These are phyloP conservation scores for Aspergillus chevalieri DNA, from an alignment of 2,329 filamentous ascomycete genomes.

Conservation along the genomic window DNA sequence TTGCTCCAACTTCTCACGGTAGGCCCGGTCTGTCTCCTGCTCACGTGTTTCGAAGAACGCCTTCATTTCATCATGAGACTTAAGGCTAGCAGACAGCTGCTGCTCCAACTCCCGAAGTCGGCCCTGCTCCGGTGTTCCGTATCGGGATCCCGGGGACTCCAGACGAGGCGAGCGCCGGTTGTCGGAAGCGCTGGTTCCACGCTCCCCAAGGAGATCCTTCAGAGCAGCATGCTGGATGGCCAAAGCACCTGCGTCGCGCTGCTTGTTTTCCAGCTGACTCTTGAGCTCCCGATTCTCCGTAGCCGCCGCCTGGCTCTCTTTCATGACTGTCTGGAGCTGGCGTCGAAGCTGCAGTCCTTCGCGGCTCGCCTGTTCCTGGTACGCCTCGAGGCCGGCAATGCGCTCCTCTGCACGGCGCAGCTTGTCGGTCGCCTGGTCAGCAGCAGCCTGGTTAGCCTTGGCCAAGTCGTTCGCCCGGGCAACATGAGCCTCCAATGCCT, in stretches of 20 bases:
- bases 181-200: slow-evolving; percentile 73
- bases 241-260: slow-evolving; percentile 90
- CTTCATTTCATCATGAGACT: slow-evolving; percentile 81
- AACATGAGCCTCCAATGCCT: slow-evolving; percentile 72
- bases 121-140: slow-evolving; percentile 69
- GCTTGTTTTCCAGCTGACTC: slow-evolving; percentile 74
- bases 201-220: slow-evolving; percentile 85
- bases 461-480: slow-evolving; percentile 71
- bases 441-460: slow-evolving; percentile 82
- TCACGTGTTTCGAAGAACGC: slow-evolving; percentile 69
- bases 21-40: slow-evolving; percentile 80
- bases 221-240: slow-evolving; percentile 87
- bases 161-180: slow-evolving; percentile 63
- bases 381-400: slow-evolving; percentile 91
- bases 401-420: slow-evolving; percentile 89
- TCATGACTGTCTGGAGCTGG: slow-evolving; percentile 77
- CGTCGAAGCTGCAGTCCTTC: slow-evolving; percentile 85
- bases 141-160: slow-evolving; percentile 66
- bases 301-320: slow-evolving; percentile 76
- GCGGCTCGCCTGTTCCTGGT: slow-evolving; percentile 93
- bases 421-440: slow-evolving; percentile 79
- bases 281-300: slow-evolving; percentile 75
- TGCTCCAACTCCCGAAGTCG: slow-evolving; percentile 81
- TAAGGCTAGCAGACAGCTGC: slow-evolving; percentile 69
- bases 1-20: slow-evolving; percentile 87